Evolutionary conservation across 2,329 filamentous ascomycete species (phyloP), one percentile per base, ranked within the genome.

Genomic region (Massarina eburnea): DNA sequence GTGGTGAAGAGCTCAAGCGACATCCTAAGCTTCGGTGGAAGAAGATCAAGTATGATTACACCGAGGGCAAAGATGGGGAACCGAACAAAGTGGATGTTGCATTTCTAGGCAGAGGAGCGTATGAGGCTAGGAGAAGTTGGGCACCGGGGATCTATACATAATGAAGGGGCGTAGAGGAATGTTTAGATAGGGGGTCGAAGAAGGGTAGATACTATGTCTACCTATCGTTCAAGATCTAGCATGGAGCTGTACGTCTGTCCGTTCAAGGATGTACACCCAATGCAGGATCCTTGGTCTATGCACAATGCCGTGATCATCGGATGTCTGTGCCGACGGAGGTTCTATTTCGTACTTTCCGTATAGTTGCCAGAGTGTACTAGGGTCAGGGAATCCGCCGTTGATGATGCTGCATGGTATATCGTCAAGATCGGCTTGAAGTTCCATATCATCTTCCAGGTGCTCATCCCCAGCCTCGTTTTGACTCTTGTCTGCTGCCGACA

Each of bases 261-360:
- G 51, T 34, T 63, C 60, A 26, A 73, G 46, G 1, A 73, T 57
- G 51, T 74, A 73, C 1, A 73, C 48, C 64, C 66, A 72, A 45
- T 73, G 67, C 27, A 58, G 49, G 4, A 72, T 51, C 44, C 62
- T 66, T 14, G 70, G 70, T 33, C 60, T 61, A 54, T 73, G 66
- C 15, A 63, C 59, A 3, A 61, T 45, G 6, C 49, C 49, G n/a
- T 43, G 33, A 7, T 34, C 38, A 8, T 41, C 43, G 26, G 40
- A 45, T 40, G 54, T 21, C 48, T 51, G 41, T 50, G 48, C 42
- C 45, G 49, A 43, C 45, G 50, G 46, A 35, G 59, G 48, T 41
- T 69, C 59, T 36, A 68, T 55, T 47, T 55, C 59, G 47, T 66
- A 58, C 51, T 67, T 71, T 10, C 54, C 54, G 30, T 66, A 54